Evolutionary conservation across 495 filamentous ascomycete genomes (phyloP), one percentile per base, ranked within the genome.

Genomic region (Lasiosphaeria ovina): DNA sequence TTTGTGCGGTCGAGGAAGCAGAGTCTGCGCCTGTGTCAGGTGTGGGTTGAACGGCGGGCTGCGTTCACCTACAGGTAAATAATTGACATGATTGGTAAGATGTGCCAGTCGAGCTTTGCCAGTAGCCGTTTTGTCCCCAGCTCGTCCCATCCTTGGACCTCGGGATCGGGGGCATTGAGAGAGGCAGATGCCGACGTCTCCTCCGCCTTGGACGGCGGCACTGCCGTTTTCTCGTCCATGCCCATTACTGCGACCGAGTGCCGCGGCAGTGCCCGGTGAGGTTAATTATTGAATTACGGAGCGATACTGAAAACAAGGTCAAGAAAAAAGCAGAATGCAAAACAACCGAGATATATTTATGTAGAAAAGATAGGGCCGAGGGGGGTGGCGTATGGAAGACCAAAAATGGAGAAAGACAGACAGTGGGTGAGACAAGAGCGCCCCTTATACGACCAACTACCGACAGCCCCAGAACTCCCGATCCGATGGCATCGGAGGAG

Each of bases 1-100:
- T 91, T 90, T 4, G 85, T 88, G 34, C 86, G 81, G 69, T 80
- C 77, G 31, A 81, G 71, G 61, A 79, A 82, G 60, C 75, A 76
- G 34, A 81, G 72, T 38, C 67, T 67, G 54, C 4, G 16, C 40
- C 10, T 66, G 55, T 62, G 5, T 58, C 38, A 56, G 72, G n/a
- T 42, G 16, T 35, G 35, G 60, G 3, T 47, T n/a, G 57, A 17
- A 33, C 36, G 44, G 53, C 32, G 2, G 33, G 34, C 54, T 36
- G 16, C n/a, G 24, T 66, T 17, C 34, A n/a, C 72, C 51, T 48
- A 79, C 76, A 81, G 59, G 59, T 79, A 82, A 24, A 82, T 73
- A 4, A 81, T 55, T 12, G 77, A 72, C 66, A 82, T 66, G 60
- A 81, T 77, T 3, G 80, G 80, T 24, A 83, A 69, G 35, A 82